phyloP scores from a whole-genome alignment of 2,329 filamentous ascomycete genomes.

The Hymenoscyphus repandus region DNA sequence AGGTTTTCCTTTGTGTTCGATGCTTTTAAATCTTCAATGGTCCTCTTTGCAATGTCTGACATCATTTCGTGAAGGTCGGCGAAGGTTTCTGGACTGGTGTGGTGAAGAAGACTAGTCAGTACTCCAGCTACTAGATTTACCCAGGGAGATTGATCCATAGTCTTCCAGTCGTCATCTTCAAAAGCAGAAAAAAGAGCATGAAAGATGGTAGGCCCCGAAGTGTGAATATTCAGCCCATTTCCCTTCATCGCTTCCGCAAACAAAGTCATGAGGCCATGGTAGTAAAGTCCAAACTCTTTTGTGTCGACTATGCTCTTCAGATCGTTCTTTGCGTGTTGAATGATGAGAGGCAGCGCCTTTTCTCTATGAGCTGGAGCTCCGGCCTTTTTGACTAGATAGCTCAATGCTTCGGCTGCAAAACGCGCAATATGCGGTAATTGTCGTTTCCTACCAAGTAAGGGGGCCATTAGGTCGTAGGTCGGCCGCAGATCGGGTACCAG shows the following conservation, averaged over 20 bases:
- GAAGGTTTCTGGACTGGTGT: constrained; percentile 71
- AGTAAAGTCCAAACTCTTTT: constrained; percentile 63
- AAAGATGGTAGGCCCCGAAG: constrained; percentile 50
- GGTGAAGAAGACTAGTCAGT: constrained; percentile 76
- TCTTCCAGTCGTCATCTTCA: constrained; percentile 43
- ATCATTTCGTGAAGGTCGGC: constrained; percentile 60
- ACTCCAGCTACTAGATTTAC: constrained; percentile 68
- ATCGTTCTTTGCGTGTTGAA: constrained; percentile 67
- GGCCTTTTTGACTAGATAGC: constrained; percentile 87
- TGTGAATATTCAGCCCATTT: constrained; percentile 54
- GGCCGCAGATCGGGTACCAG: constrained; percentile 81
- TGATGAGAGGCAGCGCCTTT: constrained; percentile 62
- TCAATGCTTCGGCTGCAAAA: constrained; percentile 92
- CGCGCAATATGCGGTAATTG: constrained; percentile 84
- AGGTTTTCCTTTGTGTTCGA: constrained; percentile 29
- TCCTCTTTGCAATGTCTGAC: constrained; percentile 40
- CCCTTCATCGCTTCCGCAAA: constrained; percentile 77
- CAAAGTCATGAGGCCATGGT: constrained; percentile 85
- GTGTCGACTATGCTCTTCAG: constrained; percentile 49
- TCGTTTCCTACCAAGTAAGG: constrained; percentile 74
- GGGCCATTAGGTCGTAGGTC: constrained; percentile 75
- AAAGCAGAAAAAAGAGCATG: constrained; percentile 40
- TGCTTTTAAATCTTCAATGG: constrained; percentile 36
- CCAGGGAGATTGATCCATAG: constrained; percentile 43
- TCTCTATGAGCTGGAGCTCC: constrained; percentile 73